phyloP scores from a whole-genome alignment of 352 stramenopile genomes.

The Phytophthora macrochlamydospora region DNA sequence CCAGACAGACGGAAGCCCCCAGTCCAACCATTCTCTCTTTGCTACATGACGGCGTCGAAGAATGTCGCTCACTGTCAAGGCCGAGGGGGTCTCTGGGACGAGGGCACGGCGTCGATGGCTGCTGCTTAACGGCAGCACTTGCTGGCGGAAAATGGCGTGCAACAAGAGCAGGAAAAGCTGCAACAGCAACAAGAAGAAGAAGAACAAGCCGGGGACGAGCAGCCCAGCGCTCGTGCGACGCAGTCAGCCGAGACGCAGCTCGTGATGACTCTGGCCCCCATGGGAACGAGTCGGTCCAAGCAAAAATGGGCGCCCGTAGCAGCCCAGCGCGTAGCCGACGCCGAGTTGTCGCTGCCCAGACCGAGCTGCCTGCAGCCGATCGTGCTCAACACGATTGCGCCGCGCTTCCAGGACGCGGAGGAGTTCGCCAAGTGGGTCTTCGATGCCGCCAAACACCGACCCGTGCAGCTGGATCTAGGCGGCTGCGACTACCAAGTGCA shows the following conservation, averaged over 20 bases:
- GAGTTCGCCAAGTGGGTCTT: conserved; percentile 29
- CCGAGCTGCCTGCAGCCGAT: neutral
- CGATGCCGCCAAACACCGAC: conserved; percentile 14
- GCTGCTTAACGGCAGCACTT: too few species aligned
- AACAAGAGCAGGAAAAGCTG: neutral
- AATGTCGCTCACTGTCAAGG: too few species aligned
- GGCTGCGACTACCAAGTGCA: conserved; percentile 16
- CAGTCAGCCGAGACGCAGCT: too few species aligned
- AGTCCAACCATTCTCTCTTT: too few species aligned
- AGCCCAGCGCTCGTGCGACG: neutral
- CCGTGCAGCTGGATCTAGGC: conserved; percentile 27
- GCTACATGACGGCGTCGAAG: too few species aligned
- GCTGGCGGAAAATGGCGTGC: neutral
- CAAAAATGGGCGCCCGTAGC: neutral
- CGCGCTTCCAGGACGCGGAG: conserved; percentile 11
- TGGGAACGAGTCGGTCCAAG: conserved; percentile 1
- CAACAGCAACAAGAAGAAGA: conserved; percentile 2
- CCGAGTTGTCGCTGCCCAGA: neutral
- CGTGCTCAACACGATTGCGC: neutral
- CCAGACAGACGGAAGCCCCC: too few species aligned
- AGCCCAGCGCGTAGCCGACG: neutral
- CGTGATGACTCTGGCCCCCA: neutral
- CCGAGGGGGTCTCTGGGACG: neutral
- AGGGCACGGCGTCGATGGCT: neutral
- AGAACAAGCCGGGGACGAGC: neutral